Percentiles rank a stretch among this genome's conserved stretches.
These are phyloP conservation scores for Kokia cookei DNA, from an alignment of 441 rosid genomes.

Conservation along the genomic window DNA sequence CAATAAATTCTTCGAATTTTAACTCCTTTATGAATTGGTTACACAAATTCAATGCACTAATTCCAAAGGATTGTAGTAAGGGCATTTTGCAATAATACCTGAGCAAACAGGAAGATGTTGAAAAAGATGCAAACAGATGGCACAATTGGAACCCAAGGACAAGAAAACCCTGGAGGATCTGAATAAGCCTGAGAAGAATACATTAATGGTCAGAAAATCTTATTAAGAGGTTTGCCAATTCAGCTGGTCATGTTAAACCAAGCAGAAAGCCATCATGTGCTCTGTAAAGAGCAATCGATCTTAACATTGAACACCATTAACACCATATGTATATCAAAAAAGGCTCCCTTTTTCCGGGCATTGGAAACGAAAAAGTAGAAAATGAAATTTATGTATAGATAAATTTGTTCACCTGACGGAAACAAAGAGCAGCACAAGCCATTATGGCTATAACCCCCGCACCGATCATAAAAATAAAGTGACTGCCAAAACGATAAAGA, in stretches of 20 bases:
- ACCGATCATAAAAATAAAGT: slow-evolving; percentile 40
- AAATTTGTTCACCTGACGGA: slow-evolving; percentile 52
- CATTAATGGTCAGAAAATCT: background rate
- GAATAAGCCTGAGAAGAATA: slow-evolving; percentile 47
- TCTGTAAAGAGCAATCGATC: background rate
- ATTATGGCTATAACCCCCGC: slow-evolving; percentile 46
- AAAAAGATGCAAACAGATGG: slow-evolving; percentile 83
- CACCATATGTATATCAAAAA: background rate
- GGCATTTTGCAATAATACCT: slow-evolving; percentile 42
- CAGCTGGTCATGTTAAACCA: background rate
- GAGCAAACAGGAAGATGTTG: slow-evolving; percentile 94
- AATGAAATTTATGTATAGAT: background rate
- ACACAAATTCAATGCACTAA: background rate
- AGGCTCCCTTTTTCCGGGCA: background rate
- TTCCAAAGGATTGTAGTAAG: background rate
- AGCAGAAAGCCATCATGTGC: background rate
- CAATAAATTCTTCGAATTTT: slow-evolving; percentile 2
- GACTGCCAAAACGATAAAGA: slow-evolving; percentile 53
- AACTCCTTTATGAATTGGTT: background rate
- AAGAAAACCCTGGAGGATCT: slow-evolving; percentile 62
- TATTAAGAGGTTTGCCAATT: background rate
- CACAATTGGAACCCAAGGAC: slow-evolving; percentile 86
- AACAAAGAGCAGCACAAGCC: slow-evolving; percentile 53
- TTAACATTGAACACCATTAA: background rate
- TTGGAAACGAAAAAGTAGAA: background rate